A percentile compares a stretch with the other conserved stretches of the same genome.
phyloP scores from a whole-genome alignment of 208 protist species.

The Leptomonas pyrrhocoris region DNA sequence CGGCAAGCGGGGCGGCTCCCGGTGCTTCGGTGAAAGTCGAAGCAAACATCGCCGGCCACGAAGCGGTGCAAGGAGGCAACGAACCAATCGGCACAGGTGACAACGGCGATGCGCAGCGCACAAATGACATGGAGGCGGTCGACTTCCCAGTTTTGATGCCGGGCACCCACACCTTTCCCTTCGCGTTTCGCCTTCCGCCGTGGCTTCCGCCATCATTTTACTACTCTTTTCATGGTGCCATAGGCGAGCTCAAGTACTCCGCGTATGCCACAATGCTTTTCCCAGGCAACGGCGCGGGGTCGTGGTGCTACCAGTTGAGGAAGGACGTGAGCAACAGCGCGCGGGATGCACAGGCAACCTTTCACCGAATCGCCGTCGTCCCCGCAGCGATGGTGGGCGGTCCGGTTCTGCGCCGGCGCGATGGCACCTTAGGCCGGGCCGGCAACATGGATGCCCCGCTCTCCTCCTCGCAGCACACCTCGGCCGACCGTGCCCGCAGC shows the following conservation, averaged over 20 bases:
- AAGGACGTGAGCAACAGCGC: conserved; percentile 1
- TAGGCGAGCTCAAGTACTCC: conserved; percentile 47
- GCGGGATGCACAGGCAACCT: conserved; percentile 8
- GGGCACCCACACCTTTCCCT: conserved; percentile 61
- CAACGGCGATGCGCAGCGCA: neutral
- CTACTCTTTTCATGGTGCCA: conserved; percentile 43
- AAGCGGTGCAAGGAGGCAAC: conserved; percentile 15
- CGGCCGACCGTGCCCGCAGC: neutral
- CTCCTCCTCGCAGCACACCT: neutral
- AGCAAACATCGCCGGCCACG: neutral
- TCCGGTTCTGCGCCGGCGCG: conserved; percentile 18
- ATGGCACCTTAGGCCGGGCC: conserved; percentile 11
- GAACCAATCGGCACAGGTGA: conserved; percentile 12
- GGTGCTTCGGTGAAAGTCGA: neutral
- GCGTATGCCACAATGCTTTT: conserved; percentile 46
- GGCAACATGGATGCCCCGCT: conserved; percentile 25
- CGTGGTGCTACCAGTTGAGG: conserved; percentile 20
- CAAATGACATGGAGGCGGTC: conserved; percentile 11
- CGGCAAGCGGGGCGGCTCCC: conserved; percentile 5
- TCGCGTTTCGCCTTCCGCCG: conserved; percentile 56
- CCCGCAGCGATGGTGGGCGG: conserved; percentile 7
- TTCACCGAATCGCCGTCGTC: conserved; percentile 1
- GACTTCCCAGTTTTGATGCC: conserved; percentile 43
- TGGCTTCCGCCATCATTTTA: conserved; percentile 75
- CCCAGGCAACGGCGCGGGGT: conserved; percentile 32